These are phyloP conservation scores for Populus hybrid DNA, from an alignment of 441 rosid species.

Conservation along the genomic window DNA sequence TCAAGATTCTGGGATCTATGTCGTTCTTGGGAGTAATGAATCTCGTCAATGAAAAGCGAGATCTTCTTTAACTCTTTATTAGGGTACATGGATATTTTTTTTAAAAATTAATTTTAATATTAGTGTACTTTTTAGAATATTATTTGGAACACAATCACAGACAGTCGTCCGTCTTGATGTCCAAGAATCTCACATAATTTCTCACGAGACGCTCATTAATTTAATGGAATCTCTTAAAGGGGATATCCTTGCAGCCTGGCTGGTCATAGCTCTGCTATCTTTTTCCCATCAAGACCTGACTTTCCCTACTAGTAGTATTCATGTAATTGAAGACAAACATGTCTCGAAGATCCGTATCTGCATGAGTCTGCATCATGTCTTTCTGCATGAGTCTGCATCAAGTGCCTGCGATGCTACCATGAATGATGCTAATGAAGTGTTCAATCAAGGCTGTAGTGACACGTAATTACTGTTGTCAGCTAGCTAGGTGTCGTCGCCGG, in stretches of 20 bases:
- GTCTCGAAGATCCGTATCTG: too few species aligned
- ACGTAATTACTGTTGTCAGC: not conserved
- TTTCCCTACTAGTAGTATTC: not conserved
- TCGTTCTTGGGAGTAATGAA: not conserved
- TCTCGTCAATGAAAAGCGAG: not conserved
- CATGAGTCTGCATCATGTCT: not conserved
- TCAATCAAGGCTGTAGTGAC: too few species aligned
- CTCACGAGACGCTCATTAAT: not conserved
- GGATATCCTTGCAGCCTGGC: not conserved
- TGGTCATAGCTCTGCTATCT: not conserved
- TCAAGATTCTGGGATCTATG: not conserved
- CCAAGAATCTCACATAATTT: conserved; percentile 27
- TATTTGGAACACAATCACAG: too few species aligned
- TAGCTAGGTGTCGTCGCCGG: not conserved
- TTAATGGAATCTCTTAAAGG: too few species aligned
- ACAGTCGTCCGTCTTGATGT: conserved; percentile 10
- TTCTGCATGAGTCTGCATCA: not conserved
- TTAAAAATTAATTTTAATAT: too few species aligned
- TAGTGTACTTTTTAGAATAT: too few species aligned
- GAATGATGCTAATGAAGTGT: too few species aligned
- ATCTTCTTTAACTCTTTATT: conserved; percentile 27
- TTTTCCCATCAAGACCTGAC: too few species aligned
- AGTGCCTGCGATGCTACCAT: not conserved
- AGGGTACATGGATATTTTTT: not conserved
- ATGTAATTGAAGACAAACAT: too few species aligned